Conservation (phyloP, 2,329 filamentous ascomycete genomes). For the Diaporthe vaccinii region DNA sequence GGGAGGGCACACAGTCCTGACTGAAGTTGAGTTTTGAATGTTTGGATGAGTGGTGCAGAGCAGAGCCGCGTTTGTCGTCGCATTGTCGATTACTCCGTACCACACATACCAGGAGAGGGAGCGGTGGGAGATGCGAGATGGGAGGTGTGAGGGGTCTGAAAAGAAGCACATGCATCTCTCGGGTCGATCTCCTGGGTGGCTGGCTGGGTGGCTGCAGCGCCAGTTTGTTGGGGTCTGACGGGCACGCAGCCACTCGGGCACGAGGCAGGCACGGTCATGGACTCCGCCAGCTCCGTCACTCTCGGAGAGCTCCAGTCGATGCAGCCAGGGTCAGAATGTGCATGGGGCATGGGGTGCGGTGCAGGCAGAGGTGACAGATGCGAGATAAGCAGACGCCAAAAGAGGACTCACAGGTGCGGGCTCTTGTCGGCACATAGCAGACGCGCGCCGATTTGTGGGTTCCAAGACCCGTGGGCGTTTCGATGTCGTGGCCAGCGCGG, state of each 20-base stretch:
- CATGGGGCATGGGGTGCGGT: background rate
- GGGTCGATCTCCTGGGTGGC: conserved; percentile 4
- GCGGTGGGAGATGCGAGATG: background rate
- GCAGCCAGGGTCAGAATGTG: background rate
- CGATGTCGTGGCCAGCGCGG: conserved; percentile 21
- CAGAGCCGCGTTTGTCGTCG: conserved; percentile 16
- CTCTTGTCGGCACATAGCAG: background rate
- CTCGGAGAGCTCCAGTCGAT: conserved; percentile 5
- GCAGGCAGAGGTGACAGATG: conserved; percentile 27
- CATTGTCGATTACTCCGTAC: background rate
- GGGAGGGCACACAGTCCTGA: background rate
- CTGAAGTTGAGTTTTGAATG: background rate
- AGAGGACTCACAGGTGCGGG: background rate
- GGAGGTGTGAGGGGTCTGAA: conserved; percentile 4
- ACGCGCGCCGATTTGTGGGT: conserved; percentile 26
- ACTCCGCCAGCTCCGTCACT: conserved; percentile 1
- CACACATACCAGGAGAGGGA: background rate
- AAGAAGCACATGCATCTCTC: conserved; percentile 22
- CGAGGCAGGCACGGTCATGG: conserved; percentile 10
- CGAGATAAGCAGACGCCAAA: conserved; percentile 24
- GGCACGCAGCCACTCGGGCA: background rate
- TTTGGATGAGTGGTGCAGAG: conserved; percentile 1
- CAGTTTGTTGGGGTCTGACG: conserved; percentile 6
- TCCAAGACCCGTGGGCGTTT: conserved; percentile 26
- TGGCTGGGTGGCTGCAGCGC: background rate